These are phyloP conservation scores for Stylosanthes scabra DNA, from an alignment of 331 rosid genomes.

Conservation along the genomic window DNA sequence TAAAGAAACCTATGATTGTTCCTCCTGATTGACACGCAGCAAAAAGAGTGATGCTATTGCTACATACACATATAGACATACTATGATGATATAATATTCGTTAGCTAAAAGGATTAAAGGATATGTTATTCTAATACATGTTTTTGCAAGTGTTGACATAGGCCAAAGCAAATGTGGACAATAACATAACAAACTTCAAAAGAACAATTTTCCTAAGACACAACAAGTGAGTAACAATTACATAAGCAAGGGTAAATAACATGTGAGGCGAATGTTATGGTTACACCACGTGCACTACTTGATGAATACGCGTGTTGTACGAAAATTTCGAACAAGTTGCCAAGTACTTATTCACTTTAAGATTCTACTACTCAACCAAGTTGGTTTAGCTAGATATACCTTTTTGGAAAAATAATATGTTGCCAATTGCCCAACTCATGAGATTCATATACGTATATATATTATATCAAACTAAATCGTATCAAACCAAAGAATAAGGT, in stretches of 20 bases:
- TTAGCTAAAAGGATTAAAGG: neutral
- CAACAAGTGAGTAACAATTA: neutral
- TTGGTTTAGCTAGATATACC: neutral
- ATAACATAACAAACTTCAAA: neutral
- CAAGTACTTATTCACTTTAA: conserved; percentile 4
- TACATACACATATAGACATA: neutral
- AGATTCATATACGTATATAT: neutral
- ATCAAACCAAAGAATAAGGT: too few relatives aligned
- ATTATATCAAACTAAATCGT: neutral
- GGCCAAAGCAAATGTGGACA: neutral
- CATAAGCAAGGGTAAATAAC: too few relatives aligned
- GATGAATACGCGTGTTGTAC: conserved; percentile 16
- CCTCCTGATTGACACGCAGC: conserved; percentile 24
- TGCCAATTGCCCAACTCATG: neutral
- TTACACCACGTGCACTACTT: conserved; percentile 24
- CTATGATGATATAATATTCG: neutral
- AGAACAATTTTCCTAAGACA: neutral
- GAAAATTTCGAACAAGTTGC: conserved; percentile 23
- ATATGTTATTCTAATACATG: neutral
- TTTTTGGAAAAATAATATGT: neutral
- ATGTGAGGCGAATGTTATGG: neutral
- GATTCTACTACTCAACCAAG: neutral
- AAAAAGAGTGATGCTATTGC: neutral
- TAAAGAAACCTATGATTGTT: conserved; percentile 24
- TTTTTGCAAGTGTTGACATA: neutral